Base-by-base conservation (phyloP, 2,329 filamentous ascomycete genomes). In the Byssoonygena ceratinophila region DNA sequence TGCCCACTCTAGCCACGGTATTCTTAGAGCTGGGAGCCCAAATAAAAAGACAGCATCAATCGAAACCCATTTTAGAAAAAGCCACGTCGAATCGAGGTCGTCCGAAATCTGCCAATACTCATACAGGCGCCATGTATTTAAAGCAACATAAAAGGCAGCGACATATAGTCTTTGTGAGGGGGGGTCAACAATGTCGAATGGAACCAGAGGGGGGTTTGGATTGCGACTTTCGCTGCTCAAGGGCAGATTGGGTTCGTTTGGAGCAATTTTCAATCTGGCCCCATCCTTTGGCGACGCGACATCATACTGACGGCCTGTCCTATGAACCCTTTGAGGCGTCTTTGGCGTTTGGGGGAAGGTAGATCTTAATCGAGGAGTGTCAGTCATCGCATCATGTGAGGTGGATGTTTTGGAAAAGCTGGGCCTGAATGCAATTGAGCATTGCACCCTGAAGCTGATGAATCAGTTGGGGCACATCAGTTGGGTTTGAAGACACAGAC, bases 1-100 rank as follows among this genome's bases (percentile, higher is more conserved):
- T 40, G 87, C 87, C 74, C 91, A 87, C 73, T 97, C 89, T 54
- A 98, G 76, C 94, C 92, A 98, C 54, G 92, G 92, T 77, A 98
- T 95, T 66, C 87, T 82, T 61, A 98, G 69, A 59, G 85, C 80
- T 16, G 94, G 91, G 51, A 98, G 72, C 6, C 86, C 86, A 66
- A 94, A 95, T 57, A 97, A 75, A 67, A 90, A 96, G 22, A 84
- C 70, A 55, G 86, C 85, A 71, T 98, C 92, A 57, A 98, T 80
- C 54, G 82, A 76, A 57, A 87, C 79, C 92, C 92, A 98, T 78
- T 97, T 98, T 63, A 94, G 73, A 65, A 96, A 96, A 46, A 91
- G 77, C 78, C 82, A 85, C 56, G 92, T 83, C n/a, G 90, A 94
- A 62, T 88, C 84, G 54, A 86, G 80, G 58, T 94, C 87, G 58